Evolutionary conservation across 192 early-diverging fungal species (phyloP).

Genomic region (Diversispora eburnea): DNA sequence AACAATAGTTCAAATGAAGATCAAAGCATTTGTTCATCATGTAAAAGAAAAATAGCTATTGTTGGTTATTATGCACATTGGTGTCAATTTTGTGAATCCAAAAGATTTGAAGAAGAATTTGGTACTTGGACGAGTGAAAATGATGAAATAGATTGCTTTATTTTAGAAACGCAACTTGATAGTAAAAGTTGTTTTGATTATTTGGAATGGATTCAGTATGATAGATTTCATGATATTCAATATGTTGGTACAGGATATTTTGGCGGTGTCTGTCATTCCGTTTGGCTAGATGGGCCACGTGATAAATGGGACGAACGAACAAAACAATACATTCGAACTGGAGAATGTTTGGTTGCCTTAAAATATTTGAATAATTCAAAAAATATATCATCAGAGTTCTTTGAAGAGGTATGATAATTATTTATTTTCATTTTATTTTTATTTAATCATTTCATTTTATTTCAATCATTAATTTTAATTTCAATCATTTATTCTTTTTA

Average conservation of each 20-base stretch:
- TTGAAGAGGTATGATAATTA: constrained; percentile 9
- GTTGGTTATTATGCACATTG: constrained; percentile 10
- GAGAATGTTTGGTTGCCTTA: constrained; percentile 4
- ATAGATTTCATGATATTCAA: constrained; percentile 19
- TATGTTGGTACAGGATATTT: constrained; percentile 3
- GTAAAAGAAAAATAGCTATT: background rate
- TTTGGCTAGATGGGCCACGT: constrained; percentile 13
- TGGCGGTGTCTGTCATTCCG: constrained; percentile 5
- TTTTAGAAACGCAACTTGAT: constrained; percentile 9
- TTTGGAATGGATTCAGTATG: constrained; percentile 24
- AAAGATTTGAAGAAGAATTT: constrained; percentile 11
- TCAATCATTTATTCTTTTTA: background rate
- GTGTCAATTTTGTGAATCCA: constrained; percentile 18
- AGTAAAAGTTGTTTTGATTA: constrained; percentile 2
- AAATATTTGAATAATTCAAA: constrained; percentile 22
- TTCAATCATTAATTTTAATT: background rate
- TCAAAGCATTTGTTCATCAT: background rate
- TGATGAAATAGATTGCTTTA: constrained; percentile 23
- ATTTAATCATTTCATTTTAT: background rate
- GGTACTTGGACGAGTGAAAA: constrained; percentile 15
- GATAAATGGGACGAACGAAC: background rate
- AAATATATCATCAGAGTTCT: background rate
- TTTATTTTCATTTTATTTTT: background rate
- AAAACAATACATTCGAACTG: background rate
- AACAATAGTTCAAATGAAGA: background rate